Evolutionary conservation across 164 flowering plant genomes (phyloP).

Genomic region (Magnolia officinalis): DNA sequence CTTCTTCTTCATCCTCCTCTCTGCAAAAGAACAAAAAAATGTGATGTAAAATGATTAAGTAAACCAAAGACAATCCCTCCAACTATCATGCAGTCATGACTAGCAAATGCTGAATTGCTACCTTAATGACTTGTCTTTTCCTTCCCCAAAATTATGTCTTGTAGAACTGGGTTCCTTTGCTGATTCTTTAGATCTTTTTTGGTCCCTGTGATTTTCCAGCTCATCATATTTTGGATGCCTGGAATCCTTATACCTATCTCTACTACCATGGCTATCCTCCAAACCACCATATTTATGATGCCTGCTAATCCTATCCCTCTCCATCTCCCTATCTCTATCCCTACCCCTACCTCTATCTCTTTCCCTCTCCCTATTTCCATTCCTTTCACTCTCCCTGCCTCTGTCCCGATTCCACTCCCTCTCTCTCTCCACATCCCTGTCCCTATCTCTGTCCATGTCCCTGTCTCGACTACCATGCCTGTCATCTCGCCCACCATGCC

Average conservation of each 20-base stretch:
- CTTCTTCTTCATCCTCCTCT: slow-evolving; percentile 61
- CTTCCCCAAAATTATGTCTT: slow-evolving; percentile 18
- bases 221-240: slow-evolving; percentile 36
- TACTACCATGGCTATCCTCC: slow-evolving; percentile 19
- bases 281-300: slow-evolving; percentile 4
- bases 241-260: slow-evolving; percentile 27
- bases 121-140: slow-evolving; percentile 32
- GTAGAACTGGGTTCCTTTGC: slow-evolving; percentile 16
- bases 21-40: slow-evolving; percentile 27
- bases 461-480: slow-evolving; percentile 24
- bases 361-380: slow-evolving; percentile 24
- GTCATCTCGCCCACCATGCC: slow-evolving; percentile 25
- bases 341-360: slow-evolving; percentile 27
- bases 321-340: slow-evolving; percentile 28
- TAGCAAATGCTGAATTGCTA: slow-evolving; percentile 13
- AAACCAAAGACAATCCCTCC: not conserved
- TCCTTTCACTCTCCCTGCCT: slow-evolving; percentile 24
- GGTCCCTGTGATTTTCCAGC: slow-evolving; percentile 20
- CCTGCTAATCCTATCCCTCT: slow-evolving; percentile 23
- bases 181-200: slow-evolving; percentile 23
- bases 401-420: slow-evolving; percentile 14
- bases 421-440: slow-evolving; percentile 11
- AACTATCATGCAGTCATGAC: not conserved
- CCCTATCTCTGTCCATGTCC: slow-evolving; percentile 3
- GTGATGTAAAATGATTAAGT: not conserved